Conservation (phyloP, 208 protist genomes). For the Acanthamoeba royreba region DNA sequence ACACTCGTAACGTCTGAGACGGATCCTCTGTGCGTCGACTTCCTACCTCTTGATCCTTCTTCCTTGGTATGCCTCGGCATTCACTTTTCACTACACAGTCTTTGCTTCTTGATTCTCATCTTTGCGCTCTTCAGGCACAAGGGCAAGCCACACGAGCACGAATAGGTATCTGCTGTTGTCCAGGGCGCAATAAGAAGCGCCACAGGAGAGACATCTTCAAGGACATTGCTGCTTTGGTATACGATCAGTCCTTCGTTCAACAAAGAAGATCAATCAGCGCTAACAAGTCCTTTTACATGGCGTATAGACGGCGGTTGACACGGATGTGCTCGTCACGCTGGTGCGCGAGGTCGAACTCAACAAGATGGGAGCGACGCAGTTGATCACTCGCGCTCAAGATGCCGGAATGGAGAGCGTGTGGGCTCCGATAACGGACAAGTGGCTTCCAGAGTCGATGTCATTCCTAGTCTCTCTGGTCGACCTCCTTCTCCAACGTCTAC, state of each 20-base stretch:
- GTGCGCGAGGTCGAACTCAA: neutral
- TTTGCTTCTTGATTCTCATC: neutral
- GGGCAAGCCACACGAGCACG: neutral
- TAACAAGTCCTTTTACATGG: neutral
- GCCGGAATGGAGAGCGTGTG: neutral
- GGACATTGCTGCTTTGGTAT: neutral
- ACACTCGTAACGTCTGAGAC: neutral
- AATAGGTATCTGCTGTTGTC: neutral
- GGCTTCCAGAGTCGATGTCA: neutral
- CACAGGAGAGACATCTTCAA: neutral
- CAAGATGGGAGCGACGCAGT: neutral
- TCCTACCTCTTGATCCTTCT: neutral
- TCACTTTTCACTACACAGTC: neutral
- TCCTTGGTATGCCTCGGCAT: neutral
- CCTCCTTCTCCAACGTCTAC: neutral
- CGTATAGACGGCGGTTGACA: neutral
- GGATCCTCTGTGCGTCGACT: neutral
- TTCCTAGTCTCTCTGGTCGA: neutral
- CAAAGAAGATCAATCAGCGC: too few relatives aligned
- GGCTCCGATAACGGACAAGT: conserved; percentile 10
- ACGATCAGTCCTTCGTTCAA: too few relatives aligned
- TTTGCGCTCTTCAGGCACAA: too few relatives aligned
- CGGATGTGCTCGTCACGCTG: neutral
- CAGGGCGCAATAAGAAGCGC: conserved; percentile 27
- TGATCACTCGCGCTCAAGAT: neutral